Conservation (phyloP, 2,329 filamentous ascomycete species). For the Helminthosporium solani region DNA sequence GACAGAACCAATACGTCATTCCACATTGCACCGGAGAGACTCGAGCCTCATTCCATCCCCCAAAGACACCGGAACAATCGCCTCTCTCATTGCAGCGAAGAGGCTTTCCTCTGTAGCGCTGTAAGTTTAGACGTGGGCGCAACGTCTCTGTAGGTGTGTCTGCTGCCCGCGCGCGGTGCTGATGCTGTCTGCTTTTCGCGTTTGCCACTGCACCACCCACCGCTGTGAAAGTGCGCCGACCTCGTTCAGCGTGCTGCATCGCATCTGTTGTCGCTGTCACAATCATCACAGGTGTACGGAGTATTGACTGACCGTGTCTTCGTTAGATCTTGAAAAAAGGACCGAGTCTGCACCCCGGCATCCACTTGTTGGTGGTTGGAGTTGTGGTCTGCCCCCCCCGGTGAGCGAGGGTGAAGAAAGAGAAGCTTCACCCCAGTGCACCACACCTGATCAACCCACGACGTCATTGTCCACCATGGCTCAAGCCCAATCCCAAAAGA, state of each 20-base stretch:
- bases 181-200: not conserved
- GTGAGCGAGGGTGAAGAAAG: not conserved
- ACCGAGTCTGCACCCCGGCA: not conserved
- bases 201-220: not conserved
- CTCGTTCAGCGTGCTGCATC: not conserved
- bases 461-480: constrained; percentile 2
- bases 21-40: constrained; percentile 1
- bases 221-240: not conserved
- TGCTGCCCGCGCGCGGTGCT: not conserved
- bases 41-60: not conserved
- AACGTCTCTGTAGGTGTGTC: not conserved
- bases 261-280: not conserved
- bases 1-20: constrained; percentile 1
- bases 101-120: too few relatives aligned
- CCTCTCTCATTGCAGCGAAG: not conserved
- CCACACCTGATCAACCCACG: constrained; percentile 1
- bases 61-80: not conserved
- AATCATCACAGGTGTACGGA: not conserved
- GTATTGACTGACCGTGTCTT: not conserved
- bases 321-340: not conserved
- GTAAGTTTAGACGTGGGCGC: not conserved
- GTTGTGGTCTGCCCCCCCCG: not conserved
- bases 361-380: not conserved
- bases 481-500: constrained; percentile 1
- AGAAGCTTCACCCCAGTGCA: constrained; percentile 1